Evolutionary conservation across 2,329 filamentous ascomycete genomes (phyloP), one percentile per base, ranked within the genome.

Genomic region (Colletotrichum agaves): DNA sequence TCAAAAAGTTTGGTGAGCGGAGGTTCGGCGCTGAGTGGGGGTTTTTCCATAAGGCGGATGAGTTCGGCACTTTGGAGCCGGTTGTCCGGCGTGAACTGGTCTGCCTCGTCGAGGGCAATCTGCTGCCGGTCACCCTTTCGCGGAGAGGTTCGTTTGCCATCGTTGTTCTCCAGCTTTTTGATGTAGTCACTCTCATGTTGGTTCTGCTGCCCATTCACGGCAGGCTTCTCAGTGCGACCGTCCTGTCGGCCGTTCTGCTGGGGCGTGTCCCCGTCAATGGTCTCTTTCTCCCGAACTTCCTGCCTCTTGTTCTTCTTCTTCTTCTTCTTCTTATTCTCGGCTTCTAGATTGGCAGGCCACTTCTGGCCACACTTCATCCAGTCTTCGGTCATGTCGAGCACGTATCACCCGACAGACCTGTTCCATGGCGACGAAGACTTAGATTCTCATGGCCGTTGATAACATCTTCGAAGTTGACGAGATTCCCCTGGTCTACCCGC

Each of bases 61-160:
- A 87, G 76, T 27, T 83, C 72, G 0, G 76, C 74, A 1, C 78
- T 80, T 3, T 84, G 84, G 2, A 87, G 76, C 85, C 84, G 87
- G 65, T 85, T 86, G 72, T 87, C 84, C 0, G 84, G 84, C 2
- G 80, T 81, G 69, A 83, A 83, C 46, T 85, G 83, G 67, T 87
- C 85, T 3, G 77, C 75, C 70, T 85, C 83, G 41, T 74, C 72
- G 49, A 73, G 71, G 17, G 69, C 69, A 2, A 74, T 44, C 49
- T 73, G 68, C 2, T 63, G 67, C 23, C 69, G 61, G 19, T 73
- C 71, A 57, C 65, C 53, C 3, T 66, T 72, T 44, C 70, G 69
- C 0, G 74, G 73, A 11, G 69, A 72, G 8, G 56, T 47, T 3
- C 63, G 41, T 66, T 72, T 73, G 72, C 78, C 75, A 70, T 79